A percentile compares a stretch with the other conserved stretches of the same genome.
Evolutionary conservation across 345 rosid species (phyloP).

Genomic region (Stellera chamaejasme): DNA sequence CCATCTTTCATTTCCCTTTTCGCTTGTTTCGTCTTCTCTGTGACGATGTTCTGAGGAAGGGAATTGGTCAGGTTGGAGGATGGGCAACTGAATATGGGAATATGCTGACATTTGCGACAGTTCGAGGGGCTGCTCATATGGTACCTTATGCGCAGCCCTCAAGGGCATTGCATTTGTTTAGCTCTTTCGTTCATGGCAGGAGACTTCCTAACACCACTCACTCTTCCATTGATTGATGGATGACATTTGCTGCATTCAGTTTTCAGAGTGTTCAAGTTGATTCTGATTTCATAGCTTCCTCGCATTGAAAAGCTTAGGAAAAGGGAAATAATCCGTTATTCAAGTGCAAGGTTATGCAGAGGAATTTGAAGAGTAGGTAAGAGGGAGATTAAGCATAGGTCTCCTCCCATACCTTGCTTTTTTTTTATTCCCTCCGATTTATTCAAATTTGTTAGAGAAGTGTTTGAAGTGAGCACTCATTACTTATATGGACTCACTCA

Average conservation of each 20-base stretch:
- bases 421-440: too few relatives aligned
- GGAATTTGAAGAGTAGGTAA: too few relatives aligned
- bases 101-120: constrained; percentile 65
- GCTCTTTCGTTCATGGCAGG: constrained; percentile 52
- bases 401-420: too few relatives aligned
- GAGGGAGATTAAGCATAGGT: too few relatives aligned
- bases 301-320: neutral
- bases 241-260: constrained; percentile 6
- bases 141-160: constrained; percentile 90
- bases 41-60: neutral
- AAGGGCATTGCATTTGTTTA: constrained; percentile 75
- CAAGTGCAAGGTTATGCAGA: too few relatives aligned
- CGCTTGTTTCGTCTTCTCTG: neutral
- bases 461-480: too few relatives aligned
- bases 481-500: too few relatives aligned
- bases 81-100: constrained; percentile 83
- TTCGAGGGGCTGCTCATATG: constrained; percentile 93
- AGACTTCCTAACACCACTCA: constrained; percentile 54
- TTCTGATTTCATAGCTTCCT: constrained; percentile 6
- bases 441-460: too few relatives aligned
- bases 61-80: constrained; percentile 56
- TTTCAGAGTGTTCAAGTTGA: neutral
- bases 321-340: neutral
- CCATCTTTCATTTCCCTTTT: neutral
- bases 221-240: constrained; percentile 24